phyloP scores from a whole-genome alignment of 768 basidiomycete genomes.

The Tricholoma matsutake region DNA sequence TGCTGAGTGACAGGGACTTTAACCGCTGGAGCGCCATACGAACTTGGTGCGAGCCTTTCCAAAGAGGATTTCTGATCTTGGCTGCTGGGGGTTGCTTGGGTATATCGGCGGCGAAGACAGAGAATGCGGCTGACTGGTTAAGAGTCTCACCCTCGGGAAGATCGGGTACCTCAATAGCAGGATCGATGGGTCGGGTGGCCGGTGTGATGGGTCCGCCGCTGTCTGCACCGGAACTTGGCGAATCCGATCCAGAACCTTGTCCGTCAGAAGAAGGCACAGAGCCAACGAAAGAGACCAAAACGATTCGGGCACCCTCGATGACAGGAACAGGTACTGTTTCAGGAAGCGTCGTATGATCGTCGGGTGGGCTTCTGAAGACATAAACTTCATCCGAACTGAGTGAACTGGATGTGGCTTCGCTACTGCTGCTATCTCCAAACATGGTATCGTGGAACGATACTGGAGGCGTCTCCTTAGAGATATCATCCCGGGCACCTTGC shows the following conservation, averaged over 20 bases:
- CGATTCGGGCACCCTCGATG: neutral
- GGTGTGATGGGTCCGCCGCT: constrained; percentile 51
- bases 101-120: neutral
- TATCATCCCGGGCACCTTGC: constrained; percentile 9
- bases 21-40: constrained; percentile 38
- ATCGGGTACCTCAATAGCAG: constrained; percentile 41
- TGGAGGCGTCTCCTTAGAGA: constrained; percentile 2
- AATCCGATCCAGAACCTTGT: constrained; percentile 17
- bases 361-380: constrained; percentile 32
- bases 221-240: constrained; percentile 26
- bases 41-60: constrained; percentile 29
- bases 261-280: constrained; percentile 6
- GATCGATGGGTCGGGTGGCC: constrained; percentile 38
- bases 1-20: constrained; percentile 29
- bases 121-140: constrained; percentile 21
- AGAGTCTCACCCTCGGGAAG: constrained; percentile 37
- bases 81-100: constrained; percentile 2
- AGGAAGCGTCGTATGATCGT: constrained; percentile 21
- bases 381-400: constrained; percentile 35
- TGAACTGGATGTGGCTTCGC: constrained; percentile 17
- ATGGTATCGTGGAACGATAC: constrained; percentile 2
- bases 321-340: constrained; percentile 12
- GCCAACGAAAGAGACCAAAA: neutral
- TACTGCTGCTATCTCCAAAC: neutral
- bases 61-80: constrained; percentile 23